Percentiles rank a stretch among this genome's conserved stretches.
Conservation (phyloP, 306 rosid species). For the Notholithocarpus densiflorus region DNA sequence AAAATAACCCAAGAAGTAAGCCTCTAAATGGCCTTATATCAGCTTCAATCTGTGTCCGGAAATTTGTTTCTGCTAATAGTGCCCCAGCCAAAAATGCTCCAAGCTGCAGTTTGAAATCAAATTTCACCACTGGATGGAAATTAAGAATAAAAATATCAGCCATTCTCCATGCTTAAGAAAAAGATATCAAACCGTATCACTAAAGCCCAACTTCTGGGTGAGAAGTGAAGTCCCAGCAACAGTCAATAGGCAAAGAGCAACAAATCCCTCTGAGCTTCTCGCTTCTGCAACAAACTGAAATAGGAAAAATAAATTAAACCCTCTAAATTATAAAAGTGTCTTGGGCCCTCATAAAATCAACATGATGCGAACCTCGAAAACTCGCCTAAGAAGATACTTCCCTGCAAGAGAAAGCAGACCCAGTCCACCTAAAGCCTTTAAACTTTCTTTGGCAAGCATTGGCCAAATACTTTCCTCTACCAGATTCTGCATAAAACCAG, state of each 20-base stretch:
- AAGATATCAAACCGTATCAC: constrained; percentile 76
- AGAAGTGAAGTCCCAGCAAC: constrained; percentile 90
- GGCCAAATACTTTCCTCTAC: constrained; percentile 87
- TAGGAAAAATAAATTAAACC: constrained; percentile 36
- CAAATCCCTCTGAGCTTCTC: constrained; percentile 99
- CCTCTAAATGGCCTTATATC: constrained; percentile 99
- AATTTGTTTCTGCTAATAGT: constrained; percentile 93
- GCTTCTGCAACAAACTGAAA: constrained; percentile 97
- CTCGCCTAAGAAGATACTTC: constrained; percentile 86
- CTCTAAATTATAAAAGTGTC: constrained; percentile 16
- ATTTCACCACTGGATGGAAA: constrained; percentile 11
- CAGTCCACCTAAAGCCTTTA: constrained; percentile 91
- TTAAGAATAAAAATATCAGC: not conserved
- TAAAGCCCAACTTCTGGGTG: constrained; percentile 95
- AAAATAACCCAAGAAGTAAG: constrained; percentile 92
- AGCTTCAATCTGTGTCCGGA: constrained; percentile 99
- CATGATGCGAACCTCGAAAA: constrained; percentile 71
- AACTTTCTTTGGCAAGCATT: constrained; percentile 90
- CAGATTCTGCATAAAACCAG: constrained; percentile 47
- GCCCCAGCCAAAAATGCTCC: constrained; percentile 99
- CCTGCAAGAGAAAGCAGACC: constrained; percentile 96
- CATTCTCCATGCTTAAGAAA: constrained; percentile 10
- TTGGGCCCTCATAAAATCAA: constrained; percentile 13
- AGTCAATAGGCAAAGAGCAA: constrained; percentile 95
- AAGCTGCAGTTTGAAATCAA: constrained; percentile 57